Evolutionary conservation across 805 yeast species (phyloP).

Genomic region (Saturnispora diversa): DNA sequence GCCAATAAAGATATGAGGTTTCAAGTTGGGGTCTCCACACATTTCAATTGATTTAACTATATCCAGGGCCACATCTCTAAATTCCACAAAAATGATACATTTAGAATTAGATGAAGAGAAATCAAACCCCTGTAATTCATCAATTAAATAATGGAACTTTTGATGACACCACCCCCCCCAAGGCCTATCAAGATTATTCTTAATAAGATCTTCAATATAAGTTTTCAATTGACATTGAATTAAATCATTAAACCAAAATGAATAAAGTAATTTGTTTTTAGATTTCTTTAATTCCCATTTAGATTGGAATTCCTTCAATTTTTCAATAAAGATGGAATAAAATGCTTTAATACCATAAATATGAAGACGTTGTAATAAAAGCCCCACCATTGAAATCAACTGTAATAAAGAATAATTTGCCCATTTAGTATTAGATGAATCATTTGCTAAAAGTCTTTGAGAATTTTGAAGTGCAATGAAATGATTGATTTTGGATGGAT

Average conservation of each 20-base stretch:
- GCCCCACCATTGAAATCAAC: constrained; percentile 64
- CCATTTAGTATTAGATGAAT: constrained; percentile 63
- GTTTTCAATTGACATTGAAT: constrained; percentile 36
- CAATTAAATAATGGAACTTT: constrained; percentile 53
- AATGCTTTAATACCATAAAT: constrained; percentile 81
- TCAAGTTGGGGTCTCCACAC: constrained; percentile 30
- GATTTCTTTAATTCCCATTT: constrained; percentile 52
- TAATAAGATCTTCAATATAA: constrained; percentile 37
- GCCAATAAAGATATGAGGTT: constrained; percentile 87
- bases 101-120: constrained; percentile 21
- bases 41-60: constrained; percentile 50
- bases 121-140: constrained; percentile 53
- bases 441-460: constrained; percentile 44
- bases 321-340: constrained; percentile 54
- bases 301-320: constrained; percentile 48
- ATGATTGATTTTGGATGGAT: constrained; percentile 60
- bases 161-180: constrained; percentile 52
- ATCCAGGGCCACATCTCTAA: constrained; percentile 84
- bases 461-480: constrained; percentile 66
- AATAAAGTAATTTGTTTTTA: constrained; percentile 53
- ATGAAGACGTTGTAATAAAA: constrained; percentile 56
- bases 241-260: constrained; percentile 47
- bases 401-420: constrained; percentile 54
- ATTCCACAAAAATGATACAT: constrained; percentile 82
- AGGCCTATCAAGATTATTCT: constrained; percentile 12